phyloP scores from a whole-genome alignment of 257 asterid genomes.

The Jacaranda copaia region DNA sequence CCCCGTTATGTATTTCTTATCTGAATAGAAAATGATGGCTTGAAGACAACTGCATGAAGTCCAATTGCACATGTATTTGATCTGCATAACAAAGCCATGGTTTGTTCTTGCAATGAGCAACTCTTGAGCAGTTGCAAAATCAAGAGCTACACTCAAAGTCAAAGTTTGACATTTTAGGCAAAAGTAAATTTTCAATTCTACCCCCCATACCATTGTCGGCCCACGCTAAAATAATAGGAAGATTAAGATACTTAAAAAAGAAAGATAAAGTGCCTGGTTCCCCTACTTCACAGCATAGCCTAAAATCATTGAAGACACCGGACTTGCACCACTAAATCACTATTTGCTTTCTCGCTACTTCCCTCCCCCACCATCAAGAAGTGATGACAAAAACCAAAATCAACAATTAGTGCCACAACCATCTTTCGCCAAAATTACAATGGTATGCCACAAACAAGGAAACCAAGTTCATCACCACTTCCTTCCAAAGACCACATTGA shows the following conservation, averaged over 20 bases:
- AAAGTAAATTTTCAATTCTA: not conserved
- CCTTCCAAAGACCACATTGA: not conserved
- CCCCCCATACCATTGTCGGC: not conserved
- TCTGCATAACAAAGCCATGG: not conserved
- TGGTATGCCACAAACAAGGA: not conserved
- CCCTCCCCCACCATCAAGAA: not conserved
- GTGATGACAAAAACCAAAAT: not conserved
- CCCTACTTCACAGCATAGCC: not conserved
- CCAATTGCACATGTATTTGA: not conserved
- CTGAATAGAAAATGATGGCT: conserved; percentile 20
- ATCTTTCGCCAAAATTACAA: not conserved
- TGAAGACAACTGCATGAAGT: not conserved
- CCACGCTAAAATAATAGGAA: not conserved
- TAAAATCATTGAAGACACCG: conserved; percentile 7
- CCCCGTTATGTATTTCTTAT: not conserved
- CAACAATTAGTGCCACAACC: not conserved
- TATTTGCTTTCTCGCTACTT: not conserved
- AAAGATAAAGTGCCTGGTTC: not conserved
- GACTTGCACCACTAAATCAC: conserved; percentile 8
- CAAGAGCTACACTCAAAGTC: not conserved
- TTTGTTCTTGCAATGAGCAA: conserved; percentile 6
- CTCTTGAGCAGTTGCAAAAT: not conserved
- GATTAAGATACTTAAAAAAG: not conserved
- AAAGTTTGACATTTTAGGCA: not conserved
- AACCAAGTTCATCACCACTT: not conserved